phyloP scores from a whole-genome alignment of 2,329 filamentous ascomycete species.

The Davidsoniella australis region DNA sequence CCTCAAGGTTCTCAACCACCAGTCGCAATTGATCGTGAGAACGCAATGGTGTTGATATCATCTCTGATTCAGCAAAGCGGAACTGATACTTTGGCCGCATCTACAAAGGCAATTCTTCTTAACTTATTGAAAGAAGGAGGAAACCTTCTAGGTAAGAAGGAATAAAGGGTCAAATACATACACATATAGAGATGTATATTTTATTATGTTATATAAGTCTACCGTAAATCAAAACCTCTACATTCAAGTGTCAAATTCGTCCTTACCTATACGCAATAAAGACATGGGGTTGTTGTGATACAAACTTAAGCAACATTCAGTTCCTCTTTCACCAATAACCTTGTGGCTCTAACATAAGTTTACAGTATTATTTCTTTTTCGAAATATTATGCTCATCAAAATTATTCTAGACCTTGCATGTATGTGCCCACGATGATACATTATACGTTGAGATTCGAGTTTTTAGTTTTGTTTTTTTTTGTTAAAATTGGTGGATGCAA shows the following conservation, averaged over 20 bases:
- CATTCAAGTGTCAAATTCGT: too few species aligned
- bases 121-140: conserved; percentile 34
- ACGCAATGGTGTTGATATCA: conserved; percentile 40
- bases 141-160: conserved; percentile 22
- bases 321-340: too few species aligned
- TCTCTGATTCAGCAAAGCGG: conserved; percentile 31
- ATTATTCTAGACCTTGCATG: too few species aligned
- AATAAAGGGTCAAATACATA: neutral
- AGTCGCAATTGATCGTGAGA: conserved; percentile 33
- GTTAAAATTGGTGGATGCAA: conserved; percentile 6
- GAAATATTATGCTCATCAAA: neutral
- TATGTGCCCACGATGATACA: too few species aligned
- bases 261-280: too few species aligned
- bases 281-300: too few species aligned
- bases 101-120: conserved; percentile 26
- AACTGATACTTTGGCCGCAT: conserved; percentile 23
- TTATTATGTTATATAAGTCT: neutral
- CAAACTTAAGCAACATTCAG: too few species aligned
- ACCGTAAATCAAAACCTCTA: too few species aligned
- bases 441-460: too few species aligned
- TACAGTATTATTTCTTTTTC: conserved; percentile 3
- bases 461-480: conserved; percentile 2
- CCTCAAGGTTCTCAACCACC: neutral
- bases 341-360: neutral
- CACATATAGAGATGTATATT: neutral